Base-by-base conservation (phyloP, 2,329 filamentous ascomycete species). In the Botrytis fragariae region DNA sequence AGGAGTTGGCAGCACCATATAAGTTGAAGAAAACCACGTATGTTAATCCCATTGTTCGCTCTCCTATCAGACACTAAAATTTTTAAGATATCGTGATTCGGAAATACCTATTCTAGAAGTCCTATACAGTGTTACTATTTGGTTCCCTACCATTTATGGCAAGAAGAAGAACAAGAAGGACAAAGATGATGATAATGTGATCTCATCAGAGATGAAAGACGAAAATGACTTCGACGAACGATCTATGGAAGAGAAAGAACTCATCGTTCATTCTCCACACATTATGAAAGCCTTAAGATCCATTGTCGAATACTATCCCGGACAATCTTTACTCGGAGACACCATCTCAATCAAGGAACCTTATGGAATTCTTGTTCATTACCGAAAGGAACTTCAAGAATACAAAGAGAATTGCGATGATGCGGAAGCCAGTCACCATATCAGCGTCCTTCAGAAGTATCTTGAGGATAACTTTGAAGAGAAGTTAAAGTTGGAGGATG, bases 351-450 rank as follows among this genome's bases (percentile, higher is more conserved):
- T 78, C 35, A 75, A 77, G 60, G 77, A 78, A 81, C 84, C 85
- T 84, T 74, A 79, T 74, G 10, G 83, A 81, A 39, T 85, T 74
- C 63, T 84, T 78, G 70, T 82, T 16, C 76, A 78, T 54, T 74
- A 77, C 69, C 72, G 77, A 37, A 72, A 77, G 42, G 77, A 78
- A 51, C 68, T 78, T 20, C 74, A 78, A 51, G 74, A 73, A 51
- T 77, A 77, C 62, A 75, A 74, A 59, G 72, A 76, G 39, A 63
- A 68, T 14, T 77, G 75, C 63, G 76, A 74, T 39, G 75, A 77
- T 72, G 76, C 73, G 10, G 76, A 77, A 45, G 75, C 76, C 42
- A 48, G 44, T 37, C 75, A 77, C 35, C 75, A 77, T 48, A 77
- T 77, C 35, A 59, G 64, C 22, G 74, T 77, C 22, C 70, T 76